These are phyloP conservation scores for Lasiosphaeris hirsuta DNA, from an alignment of 495 filamentous ascomycete species.

Conservation along the genomic window DNA sequence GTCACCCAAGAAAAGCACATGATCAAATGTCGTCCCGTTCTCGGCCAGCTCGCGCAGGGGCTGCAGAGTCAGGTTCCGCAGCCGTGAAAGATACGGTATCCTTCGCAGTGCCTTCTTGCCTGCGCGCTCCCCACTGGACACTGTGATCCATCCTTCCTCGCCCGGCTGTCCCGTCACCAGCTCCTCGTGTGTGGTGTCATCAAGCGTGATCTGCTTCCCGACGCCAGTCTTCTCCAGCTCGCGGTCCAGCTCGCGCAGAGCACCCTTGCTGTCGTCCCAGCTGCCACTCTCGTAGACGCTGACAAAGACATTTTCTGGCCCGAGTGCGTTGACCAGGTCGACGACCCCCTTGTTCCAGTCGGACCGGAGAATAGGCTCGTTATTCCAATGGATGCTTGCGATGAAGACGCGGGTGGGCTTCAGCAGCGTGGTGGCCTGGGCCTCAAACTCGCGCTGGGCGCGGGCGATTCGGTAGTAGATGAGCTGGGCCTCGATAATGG, in stretches of 20 bases:
- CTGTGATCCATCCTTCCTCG: constrained; percentile 57
- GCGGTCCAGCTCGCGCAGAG: constrained; percentile 56
- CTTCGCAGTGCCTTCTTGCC: constrained; percentile 54
- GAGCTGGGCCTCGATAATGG: constrained; percentile 30
- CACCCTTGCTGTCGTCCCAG: constrained; percentile 66
- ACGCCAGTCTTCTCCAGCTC: constrained; percentile 53
- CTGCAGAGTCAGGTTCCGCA: constrained; percentile 57
- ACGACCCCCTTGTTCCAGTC: constrained; percentile 62
- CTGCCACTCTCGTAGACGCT: constrained; percentile 69
- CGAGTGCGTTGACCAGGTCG: constrained; percentile 53
- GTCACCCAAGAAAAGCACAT: constrained; percentile 71
- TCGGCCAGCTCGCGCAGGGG: constrained; percentile 48
- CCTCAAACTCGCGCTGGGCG: constrained; percentile 17
- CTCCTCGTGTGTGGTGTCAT: constrained; percentile 54
- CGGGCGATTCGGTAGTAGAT: constrained; percentile 28
- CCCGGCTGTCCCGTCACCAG: constrained; percentile 44
- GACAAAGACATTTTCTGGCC: constrained; percentile 65
- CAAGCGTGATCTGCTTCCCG: constrained; percentile 50
- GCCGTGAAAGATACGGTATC: constrained; percentile 63
- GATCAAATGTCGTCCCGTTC: constrained; percentile 57
- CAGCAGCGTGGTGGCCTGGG: constrained; percentile 4
- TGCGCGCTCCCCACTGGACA: constrained; percentile 25
- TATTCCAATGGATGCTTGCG: constrained; percentile 69
- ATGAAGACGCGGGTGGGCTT: constrained; percentile 54
- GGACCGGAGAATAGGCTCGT: constrained; percentile 56